Evolutionary conservation across 352 stramenopile species (phyloP), one percentile per base, ranked within the genome.

Genomic region (Phytopythium aichiense): DNA sequence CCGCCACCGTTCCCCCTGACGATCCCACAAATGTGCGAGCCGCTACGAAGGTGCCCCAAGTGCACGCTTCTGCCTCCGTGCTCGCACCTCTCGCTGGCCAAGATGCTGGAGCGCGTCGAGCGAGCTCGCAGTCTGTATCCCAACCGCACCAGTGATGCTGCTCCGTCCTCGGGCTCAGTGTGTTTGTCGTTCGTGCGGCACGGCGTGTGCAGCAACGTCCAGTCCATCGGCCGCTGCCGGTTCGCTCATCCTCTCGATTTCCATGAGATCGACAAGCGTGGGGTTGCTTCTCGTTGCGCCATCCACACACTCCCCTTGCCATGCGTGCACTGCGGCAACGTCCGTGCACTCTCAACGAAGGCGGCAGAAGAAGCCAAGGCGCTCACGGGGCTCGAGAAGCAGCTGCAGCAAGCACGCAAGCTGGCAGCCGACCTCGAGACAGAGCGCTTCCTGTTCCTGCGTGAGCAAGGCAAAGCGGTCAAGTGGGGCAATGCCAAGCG

Each of bases 11-110:
- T 84, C 35, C 69, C 74, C 7, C 71, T 93, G 5, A 87, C 77
- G 6, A 81, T 93, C 37, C 20, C 84, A 28, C 64, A 65, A 16
- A 81, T 93, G 73, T 87, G 60, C 22, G 69, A 80, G 33, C 84
- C 79, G 1, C 66, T 90, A 11, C 77, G 79, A 5, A 71, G 84
- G 1, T 93, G 81, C 48, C 73, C 65, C 7, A 76, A 87, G 33
- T 93, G 84, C 51, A 93, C 81, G 40, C 63, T 93, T 11, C 6
- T 84, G 12, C 84, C 84, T 2, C 84, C 81, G 12, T 93, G 84
- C 40, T 63, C 67, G 0, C 84, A 93, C 33, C 54, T 87, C 8
- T 64, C 81, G 1, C 35, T 89, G 4, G 58, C 80, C 30, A 73
- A 74, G 61, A 56, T 93, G 16, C 64, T 74, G 31, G 71, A 81